phyloP scores from a whole-genome alignment of 1,284 basidiomycete genomes.

The Clitocybe nebularis region DNA sequence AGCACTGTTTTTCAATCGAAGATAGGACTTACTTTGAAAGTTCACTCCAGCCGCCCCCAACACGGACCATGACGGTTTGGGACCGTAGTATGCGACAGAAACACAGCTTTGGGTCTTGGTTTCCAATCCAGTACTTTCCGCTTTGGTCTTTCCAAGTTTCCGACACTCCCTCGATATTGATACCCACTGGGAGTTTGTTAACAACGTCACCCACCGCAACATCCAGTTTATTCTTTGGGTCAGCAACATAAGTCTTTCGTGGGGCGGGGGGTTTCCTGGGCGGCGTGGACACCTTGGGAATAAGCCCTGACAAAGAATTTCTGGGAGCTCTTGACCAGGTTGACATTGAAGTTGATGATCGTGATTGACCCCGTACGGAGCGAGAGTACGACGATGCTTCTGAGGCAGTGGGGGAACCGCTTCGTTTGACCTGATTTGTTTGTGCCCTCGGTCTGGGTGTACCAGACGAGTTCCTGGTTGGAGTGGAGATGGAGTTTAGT shows the following conservation, averaged over 20 bases:
- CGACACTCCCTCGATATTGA: conserved; percentile 80
- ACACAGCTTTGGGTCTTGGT: conserved; percentile 81
- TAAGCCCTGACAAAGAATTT: conserved; percentile 45
- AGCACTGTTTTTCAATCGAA: conserved; percentile 8
- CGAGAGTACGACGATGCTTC: conserved; percentile 46
- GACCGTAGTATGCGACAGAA: conserved; percentile 91
- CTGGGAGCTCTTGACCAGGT: conserved; percentile 70
- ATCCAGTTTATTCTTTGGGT: conserved; percentile 87
- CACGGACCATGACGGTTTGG: conserved; percentile 92
- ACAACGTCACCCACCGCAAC: conserved; percentile 89
- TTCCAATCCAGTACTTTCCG: conserved; percentile 94
- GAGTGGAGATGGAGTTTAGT: conserved; percentile 36
- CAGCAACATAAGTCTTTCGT: conserved; percentile 74
- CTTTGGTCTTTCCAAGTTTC: conserved; percentile 87
- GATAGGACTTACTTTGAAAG: conserved; percentile 66
- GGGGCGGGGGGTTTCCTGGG: conserved; percentile 33
- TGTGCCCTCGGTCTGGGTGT: conserved; percentile 38
- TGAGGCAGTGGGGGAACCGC: conserved; percentile 56
- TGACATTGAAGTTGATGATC: conserved; percentile 45
- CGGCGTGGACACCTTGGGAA: conserved; percentile 42
- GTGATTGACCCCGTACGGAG: conserved; percentile 34
- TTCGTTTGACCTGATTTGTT: conserved; percentile 34
- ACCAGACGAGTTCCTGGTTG: conserved; percentile 29
- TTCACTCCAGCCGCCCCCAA: conserved; percentile 93
- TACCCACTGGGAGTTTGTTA: conserved; percentile 82